Evolutionary conservation across 768 basidiomycete genomes (phyloP).

Genomic region (Gautieria morchelliformis): DNA sequence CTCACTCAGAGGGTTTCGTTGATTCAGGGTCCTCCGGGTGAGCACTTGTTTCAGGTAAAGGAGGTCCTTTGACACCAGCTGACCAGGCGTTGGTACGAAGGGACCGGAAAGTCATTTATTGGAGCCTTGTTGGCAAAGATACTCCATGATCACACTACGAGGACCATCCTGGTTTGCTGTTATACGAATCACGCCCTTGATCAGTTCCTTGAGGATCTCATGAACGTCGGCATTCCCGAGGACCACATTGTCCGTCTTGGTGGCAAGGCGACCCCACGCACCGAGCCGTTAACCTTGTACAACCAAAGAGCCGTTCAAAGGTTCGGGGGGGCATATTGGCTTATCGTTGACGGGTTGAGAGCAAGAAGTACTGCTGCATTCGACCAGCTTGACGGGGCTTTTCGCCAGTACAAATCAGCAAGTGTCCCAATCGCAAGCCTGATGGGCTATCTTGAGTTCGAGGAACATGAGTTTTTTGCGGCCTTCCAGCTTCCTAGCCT

Average conservation of each 20-base stretch:
- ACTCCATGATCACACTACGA: conserved; percentile 36
- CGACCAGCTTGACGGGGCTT: too few relatives aligned
- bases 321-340: conserved; percentile 28
- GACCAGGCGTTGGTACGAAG: too few relatives aligned
- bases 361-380: too few relatives aligned
- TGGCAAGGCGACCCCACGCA: conserved; percentile 42
- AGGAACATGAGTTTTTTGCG: too few relatives aligned
- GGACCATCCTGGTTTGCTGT: conserved; percentile 57
- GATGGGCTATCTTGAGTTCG: too few relatives aligned
- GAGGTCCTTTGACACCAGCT: neutral
- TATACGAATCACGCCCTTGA: conserved; percentile 72
- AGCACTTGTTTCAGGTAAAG: neutral
- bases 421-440: too few relatives aligned
- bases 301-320: conserved; percentile 24
- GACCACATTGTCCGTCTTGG: conserved; percentile 45
- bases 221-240: conserved; percentile 47
- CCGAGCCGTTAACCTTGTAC: conserved; percentile 35
- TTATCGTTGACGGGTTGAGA: too few relatives aligned
- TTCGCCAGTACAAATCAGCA: too few relatives aligned
- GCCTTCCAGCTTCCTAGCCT: too few relatives aligned
- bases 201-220: conserved; percentile 54
- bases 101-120: conserved; percentile 69
- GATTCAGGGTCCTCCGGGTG: conserved; percentile 68
- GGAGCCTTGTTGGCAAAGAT: conserved; percentile 58
- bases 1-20: conserved; percentile 48